These are phyloP conservation scores for Cutaneotrichosporon mucoides DNA, from an alignment of 1,284 basidiomycete species.

Conservation along the genomic window DNA sequence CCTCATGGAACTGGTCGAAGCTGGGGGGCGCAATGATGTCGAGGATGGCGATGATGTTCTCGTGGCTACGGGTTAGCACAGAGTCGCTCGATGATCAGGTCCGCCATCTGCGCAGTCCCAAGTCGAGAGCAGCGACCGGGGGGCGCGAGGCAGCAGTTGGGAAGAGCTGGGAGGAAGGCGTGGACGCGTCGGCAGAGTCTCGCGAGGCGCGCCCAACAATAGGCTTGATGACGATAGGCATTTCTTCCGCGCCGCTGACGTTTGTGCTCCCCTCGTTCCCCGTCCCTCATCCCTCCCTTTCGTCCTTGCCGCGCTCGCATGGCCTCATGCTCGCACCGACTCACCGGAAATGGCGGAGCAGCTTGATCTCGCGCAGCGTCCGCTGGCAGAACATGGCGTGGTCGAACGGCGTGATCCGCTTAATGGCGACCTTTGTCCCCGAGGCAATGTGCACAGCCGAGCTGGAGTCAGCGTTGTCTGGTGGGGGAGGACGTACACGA, in stretches of 20 bases:
- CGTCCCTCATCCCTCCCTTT: no score
- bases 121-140: no score
- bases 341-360: constrained; percentile 74
- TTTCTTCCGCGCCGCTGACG: no score
- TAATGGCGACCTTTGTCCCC: constrained; percentile 78
- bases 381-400: constrained; percentile 88
- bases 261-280: no score
- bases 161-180: no score
- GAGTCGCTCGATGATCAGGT: not conserved
- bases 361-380: constrained; percentile 80
- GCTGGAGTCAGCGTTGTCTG: constrained; percentile 35
- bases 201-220: no score
- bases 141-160: no score
- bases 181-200: no score
- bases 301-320: no score
- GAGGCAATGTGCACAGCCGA: constrained; percentile 78
- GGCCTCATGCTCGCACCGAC: constrained; percentile 5
- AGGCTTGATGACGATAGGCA: no score
- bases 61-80: constrained; percentile 28
- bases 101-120: not conserved
- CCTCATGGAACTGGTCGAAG: constrained; percentile 86
- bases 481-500: constrained; percentile 57
- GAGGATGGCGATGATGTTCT: constrained; percentile 86
- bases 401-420: constrained; percentile 89
- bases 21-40: constrained; percentile 88